Conservation (phyloP, 83 land plant genomes). For the Thuja plicata region DNA sequence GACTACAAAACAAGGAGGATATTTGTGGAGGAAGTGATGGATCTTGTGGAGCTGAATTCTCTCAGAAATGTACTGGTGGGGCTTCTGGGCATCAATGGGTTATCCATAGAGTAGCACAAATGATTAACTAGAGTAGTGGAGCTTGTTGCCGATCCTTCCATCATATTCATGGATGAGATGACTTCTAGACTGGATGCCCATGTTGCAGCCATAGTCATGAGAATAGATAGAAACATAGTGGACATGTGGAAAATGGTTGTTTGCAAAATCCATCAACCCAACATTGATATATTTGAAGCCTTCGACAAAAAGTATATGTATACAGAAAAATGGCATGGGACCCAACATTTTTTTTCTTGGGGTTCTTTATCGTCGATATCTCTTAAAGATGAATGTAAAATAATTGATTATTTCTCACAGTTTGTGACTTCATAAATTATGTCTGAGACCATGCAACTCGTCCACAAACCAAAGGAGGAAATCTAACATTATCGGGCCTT, state of each 20-base stretch:
- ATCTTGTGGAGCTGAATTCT: conserved; percentile 27
- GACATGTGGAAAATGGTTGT: conserved; percentile 31
- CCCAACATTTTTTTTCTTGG: too few relatives aligned
- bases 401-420: too few relatives aligned
- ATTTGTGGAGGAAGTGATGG: too few relatives aligned
- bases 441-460: too few relatives aligned
- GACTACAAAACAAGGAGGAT: too few relatives aligned
- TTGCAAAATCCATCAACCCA: conserved; percentile 40
- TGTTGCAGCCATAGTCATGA: conserved; percentile 36
- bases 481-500: too few relatives aligned
- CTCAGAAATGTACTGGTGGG: conserved; percentile 27
- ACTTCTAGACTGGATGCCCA: conserved; percentile 37
- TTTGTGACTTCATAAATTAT: too few relatives aligned
- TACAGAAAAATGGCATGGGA: too few relatives aligned
- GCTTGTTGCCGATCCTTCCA: conserved; percentile 38
- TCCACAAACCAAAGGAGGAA: too few relatives aligned
- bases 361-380: too few relatives aligned
- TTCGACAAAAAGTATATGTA: conserved; percentile 27
- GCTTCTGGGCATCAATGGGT: conserved; percentile 28
- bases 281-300: conserved; percentile 46
- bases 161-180: conserved; percentile 43
- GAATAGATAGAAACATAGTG: conserved; percentile 31
- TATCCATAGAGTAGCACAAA: conserved; percentile 36
- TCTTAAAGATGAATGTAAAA: too few relatives aligned
- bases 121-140: conserved; percentile 34